phyloP scores from a whole-genome alignment of 2,329 filamentous ascomycete genomes.

The Nigrospora osmanthi region DNA sequence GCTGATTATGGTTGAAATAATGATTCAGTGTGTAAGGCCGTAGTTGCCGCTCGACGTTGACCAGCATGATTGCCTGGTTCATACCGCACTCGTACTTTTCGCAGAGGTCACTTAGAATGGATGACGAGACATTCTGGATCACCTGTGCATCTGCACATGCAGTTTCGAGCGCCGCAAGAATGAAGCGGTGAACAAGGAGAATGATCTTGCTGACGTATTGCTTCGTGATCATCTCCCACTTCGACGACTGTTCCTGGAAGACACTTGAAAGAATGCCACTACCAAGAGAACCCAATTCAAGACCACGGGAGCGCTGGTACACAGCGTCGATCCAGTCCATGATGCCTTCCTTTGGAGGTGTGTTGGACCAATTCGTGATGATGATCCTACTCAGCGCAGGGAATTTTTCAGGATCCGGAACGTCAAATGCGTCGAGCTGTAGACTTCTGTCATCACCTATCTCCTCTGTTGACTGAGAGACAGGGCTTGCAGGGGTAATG shows the following conservation, averaged over 20 bases:
- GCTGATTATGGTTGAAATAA: conserved; percentile 11
- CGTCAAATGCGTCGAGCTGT: neutral
- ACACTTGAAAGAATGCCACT: conserved; percentile 10
- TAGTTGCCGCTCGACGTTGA: conserved; percentile 16
- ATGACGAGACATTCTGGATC: conserved; percentile 10
- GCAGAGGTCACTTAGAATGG: conserved; percentile 11
- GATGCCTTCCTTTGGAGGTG: conserved; percentile 7
- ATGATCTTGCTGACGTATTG: conserved; percentile 19
- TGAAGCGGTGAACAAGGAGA: conserved; percentile 19
- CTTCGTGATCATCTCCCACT: conserved; percentile 18
- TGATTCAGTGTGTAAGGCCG: conserved; percentile 21
- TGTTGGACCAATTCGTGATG: neutral
- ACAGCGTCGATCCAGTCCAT: conserved; percentile 13
- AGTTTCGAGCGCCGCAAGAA: conserved; percentile 6
- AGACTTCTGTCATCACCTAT: neutral
- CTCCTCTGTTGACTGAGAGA: neutral
- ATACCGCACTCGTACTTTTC: conserved; percentile 14
- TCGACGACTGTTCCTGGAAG: conserved; percentile 19
- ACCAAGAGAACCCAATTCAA: conserved; percentile 15
- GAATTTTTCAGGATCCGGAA: conserved; percentile 3
- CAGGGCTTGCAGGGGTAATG: neutral
- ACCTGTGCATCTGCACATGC: conserved; percentile 12
- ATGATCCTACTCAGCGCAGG: neutral
- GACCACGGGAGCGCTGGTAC: conserved; percentile 13
- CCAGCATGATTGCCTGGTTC: conserved; percentile 13